Evolutionary conservation across 495 filamentous ascomycete genomes (phyloP).

Genomic region (Letharia columbiana): DNA sequence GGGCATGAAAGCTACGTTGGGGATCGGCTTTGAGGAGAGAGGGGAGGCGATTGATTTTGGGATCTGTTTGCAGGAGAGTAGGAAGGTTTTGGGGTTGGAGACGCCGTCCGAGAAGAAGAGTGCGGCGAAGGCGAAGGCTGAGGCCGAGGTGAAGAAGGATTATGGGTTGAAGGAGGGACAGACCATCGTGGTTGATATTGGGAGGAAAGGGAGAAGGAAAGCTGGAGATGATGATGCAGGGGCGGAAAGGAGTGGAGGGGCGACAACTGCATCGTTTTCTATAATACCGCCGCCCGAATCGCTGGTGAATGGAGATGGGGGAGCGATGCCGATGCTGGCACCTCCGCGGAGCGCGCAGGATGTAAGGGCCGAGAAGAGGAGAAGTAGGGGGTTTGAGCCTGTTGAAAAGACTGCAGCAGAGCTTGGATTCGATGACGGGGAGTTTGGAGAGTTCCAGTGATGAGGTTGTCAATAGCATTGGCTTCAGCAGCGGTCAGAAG

Average conservation of each 20-base stretch:
- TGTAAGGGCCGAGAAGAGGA: constrained; percentile 32
- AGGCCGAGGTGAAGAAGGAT: constrained; percentile 51
- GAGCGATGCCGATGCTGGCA: constrained; percentile 21
- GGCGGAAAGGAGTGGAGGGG: constrained; percentile 8
- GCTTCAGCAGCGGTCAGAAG: not conserved
- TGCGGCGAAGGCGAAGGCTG: constrained; percentile 21
- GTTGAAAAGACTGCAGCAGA: constrained; percentile 29
- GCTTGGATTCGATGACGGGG: constrained; percentile 43
- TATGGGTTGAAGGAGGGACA: constrained; percentile 76
- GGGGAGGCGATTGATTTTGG: constrained; percentile 75
- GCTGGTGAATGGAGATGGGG: constrained; percentile 30
- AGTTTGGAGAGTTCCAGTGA: constrained; percentile 47
- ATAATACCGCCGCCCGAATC: constrained; percentile 38
- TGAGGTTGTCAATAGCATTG: not conserved
- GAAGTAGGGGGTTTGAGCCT: constrained; percentile 26
- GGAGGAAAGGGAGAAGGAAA: constrained; percentile 27
- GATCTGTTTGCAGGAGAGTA: constrained; percentile 66
- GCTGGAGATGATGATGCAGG: constrained; percentile 14
- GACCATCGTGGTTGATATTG: constrained; percentile 70
- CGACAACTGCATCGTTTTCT: constrained; percentile 36
- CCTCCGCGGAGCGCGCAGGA: constrained; percentile 26
- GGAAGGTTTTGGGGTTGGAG: constrained; percentile 45
- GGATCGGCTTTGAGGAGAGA: constrained; percentile 80
- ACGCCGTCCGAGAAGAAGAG: constrained; percentile 24
- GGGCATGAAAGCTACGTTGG: constrained; percentile 61